Conservation (phyloP, 495 filamentous ascomycete genomes). For the Echria macrotheca region DNA sequence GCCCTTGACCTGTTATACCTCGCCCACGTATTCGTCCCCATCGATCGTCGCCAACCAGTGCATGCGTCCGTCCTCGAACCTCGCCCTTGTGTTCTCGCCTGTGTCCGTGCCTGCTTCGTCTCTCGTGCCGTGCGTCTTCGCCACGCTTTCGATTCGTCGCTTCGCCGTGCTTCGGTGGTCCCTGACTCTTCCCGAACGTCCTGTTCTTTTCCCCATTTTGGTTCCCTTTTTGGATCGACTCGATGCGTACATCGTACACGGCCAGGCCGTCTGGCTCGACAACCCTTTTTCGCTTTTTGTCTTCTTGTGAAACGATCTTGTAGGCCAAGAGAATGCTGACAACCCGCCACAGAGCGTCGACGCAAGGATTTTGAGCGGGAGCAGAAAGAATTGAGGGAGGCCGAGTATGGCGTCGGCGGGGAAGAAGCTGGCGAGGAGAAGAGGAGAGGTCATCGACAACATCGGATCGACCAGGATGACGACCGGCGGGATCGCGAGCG, state of each 20-base stretch:
- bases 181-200: background rate
- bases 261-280: constrained; percentile 1
- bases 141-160: too few relatives aligned
- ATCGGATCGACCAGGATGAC: constrained; percentile 27
- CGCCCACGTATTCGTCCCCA: background rate
- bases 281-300: background rate
- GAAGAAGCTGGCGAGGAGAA: constrained; percentile 30
- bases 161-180: background rate
- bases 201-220: background rate
- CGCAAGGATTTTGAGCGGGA: constrained; percentile 34
- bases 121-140: constrained; percentile 4
- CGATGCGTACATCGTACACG: background rate
- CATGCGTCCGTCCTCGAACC: constrained; percentile 5
- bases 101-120: constrained; percentile 1
- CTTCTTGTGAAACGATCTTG: background rate
- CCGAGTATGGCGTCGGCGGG: constrained; percentile 15
- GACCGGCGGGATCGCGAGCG: constrained; percentile 21
- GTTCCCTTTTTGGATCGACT: constrained; percentile 4
- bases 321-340: constrained; percentile 17
- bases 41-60: background rate
- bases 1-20: background rate
- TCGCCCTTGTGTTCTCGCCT: constrained; percentile 7
- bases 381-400: constrained; percentile 10
- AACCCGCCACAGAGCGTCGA: constrained; percentile 29
- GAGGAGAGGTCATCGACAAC: constrained; percentile 22